These are phyloP conservation scores for Saccharomyces uvarum DNA, from an alignment of 1,139 yeast species.

Conservation along the genomic window DNA sequence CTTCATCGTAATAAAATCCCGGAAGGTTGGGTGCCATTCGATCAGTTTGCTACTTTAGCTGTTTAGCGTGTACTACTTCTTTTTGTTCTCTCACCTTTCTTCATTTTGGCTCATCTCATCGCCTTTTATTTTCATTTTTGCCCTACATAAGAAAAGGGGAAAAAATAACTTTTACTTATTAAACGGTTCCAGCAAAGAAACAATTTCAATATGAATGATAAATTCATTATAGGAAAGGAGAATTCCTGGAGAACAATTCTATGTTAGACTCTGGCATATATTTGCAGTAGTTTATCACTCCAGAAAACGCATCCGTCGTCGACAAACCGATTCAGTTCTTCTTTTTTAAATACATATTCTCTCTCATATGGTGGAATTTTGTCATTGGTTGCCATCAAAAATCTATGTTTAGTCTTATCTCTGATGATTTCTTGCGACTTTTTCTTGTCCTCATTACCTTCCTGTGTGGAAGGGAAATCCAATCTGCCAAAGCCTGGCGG, in stretches of 20 bases:
- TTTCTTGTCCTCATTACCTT: constrained; percentile 33
- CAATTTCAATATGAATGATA: background rate
- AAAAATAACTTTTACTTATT: background rate
- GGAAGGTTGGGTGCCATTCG: constrained; percentile 32
- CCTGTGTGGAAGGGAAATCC: constrained; percentile 59
- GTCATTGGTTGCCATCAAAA: constrained; percentile 32
- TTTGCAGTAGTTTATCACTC: constrained; percentile 18
- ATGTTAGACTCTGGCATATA: constrained; percentile 13
- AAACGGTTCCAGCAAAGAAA: background rate
- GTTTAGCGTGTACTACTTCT: background rate
- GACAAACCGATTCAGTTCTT: constrained; percentile 35
- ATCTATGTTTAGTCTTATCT: constrained; percentile 35
- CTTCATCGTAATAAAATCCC: constrained; percentile 43
- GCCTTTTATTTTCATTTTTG: background rate
- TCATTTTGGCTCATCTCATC: background rate
- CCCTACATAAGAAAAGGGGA: background rate
- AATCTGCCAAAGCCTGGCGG: constrained; percentile 61
- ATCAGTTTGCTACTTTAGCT: background rate
- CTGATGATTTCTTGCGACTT: constrained; percentile 30
- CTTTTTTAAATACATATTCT: constrained; percentile 27
- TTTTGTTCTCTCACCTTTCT: background rate
- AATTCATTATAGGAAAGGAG: background rate
- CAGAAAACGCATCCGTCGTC: constrained; percentile 38
- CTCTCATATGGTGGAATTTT: constrained; percentile 28
- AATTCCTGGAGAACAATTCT: background rate